phyloP scores from a whole-genome alignment of 768 basidiomycete species.

The Tremella mesenterica region DNA sequence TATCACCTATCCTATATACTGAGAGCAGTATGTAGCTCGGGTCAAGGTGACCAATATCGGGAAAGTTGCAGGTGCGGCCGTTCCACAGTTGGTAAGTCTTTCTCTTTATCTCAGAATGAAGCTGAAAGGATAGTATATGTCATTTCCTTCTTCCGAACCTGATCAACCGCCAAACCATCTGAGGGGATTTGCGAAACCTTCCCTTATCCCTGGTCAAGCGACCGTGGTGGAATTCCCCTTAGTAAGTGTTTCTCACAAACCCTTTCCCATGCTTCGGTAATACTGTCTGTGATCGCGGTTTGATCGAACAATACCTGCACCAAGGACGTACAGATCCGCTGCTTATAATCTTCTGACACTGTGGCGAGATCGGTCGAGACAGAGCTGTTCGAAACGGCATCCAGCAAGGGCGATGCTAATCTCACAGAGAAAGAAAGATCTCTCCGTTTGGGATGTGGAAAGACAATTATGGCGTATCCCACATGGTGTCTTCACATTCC shows the following conservation, averaged over 20 bases:
- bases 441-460: constrained; percentile 60
- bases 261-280: too few species aligned
- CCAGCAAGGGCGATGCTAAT: constrained; percentile 4
- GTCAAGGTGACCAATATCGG: constrained; percentile 45
- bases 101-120: background rate
- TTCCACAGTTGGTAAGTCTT: constrained; percentile 43
- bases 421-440: constrained; percentile 36
- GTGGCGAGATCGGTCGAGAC: background rate
- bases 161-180: constrained; percentile 41
- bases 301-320: background rate
- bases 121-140: constrained; percentile 33
- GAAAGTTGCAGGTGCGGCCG: constrained; percentile 38
- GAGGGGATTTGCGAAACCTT: constrained; percentile 41
- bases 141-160: constrained; percentile 28
- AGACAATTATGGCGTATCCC: constrained; percentile 72
- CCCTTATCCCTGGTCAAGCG: constrained; percentile 28
- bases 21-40: constrained; percentile 20
- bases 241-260: constrained; percentile 12
- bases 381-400: background rate
- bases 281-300: too few species aligned
- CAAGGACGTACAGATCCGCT: background rate
- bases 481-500: constrained; percentile 55
- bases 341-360: background rate
- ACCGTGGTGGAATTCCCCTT: constrained; percentile 33
- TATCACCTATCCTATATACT: background rate